These are phyloP conservation scores for Marasmius fiardii DNA, from an alignment of 1,284 basidiomycete species.

Conservation along the genomic window DNA sequence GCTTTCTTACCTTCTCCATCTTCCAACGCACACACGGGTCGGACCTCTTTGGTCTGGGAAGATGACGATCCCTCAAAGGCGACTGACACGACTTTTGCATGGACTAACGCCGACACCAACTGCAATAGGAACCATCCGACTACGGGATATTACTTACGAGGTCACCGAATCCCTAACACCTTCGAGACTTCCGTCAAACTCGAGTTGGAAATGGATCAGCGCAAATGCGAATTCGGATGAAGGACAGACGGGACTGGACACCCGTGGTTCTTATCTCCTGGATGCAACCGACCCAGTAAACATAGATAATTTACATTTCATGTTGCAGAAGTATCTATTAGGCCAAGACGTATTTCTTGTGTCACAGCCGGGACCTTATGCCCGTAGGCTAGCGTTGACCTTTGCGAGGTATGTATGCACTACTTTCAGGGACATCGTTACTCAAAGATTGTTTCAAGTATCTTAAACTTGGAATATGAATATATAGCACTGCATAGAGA, in stretches of 20 bases:
- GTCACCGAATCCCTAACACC: constrained; percentile 45
- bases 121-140: constrained; percentile 50
- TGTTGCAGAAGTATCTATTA: constrained; percentile 65
- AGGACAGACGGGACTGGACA: not conserved
- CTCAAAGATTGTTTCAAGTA: constrained; percentile 26
- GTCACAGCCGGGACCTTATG: constrained; percentile 64
- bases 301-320: constrained; percentile 56
- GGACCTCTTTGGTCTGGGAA: not conserved
- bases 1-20: too few species aligned
- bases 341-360: constrained; percentile 65
- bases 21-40: too few species aligned
- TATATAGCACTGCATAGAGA: constrained; percentile 63
- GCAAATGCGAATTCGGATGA: not conserved
- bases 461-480: constrained; percentile 66
- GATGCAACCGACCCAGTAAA: constrained; percentile 49
- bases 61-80: constrained; percentile 8
- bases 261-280: constrained; percentile 37
- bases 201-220: constrained; percentile 9
- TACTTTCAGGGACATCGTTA: not conserved
- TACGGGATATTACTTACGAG: constrained; percentile 55
- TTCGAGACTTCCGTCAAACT: constrained; percentile 36
- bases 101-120: constrained; percentile 36
- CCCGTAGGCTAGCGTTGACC: constrained; percentile 54
- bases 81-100: constrained; percentile 29
- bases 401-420: constrained; percentile 47